Conservation (phyloP, 164 flowering plant species). For the Cinnamomum micranthum region DNA sequence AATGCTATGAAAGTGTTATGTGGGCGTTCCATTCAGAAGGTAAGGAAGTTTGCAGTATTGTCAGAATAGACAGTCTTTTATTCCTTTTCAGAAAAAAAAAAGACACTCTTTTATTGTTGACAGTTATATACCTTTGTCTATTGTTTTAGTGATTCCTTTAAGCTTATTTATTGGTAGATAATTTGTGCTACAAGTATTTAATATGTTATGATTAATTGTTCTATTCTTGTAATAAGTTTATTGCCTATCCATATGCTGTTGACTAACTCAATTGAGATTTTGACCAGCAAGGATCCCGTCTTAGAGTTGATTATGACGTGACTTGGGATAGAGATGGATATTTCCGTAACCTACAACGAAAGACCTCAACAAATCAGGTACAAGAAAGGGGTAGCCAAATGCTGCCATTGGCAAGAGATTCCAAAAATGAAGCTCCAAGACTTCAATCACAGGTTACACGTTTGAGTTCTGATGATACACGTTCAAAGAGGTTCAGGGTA, state of each 20-base stretch:
- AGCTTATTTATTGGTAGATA: not conserved
- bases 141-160: not conserved
- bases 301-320: slow-evolving; percentile 81
- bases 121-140: not conserved
- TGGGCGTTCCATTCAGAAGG: slow-evolving; percentile 93
- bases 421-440: slow-evolving; percentile 43
- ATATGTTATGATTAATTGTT: not conserved
- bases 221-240: not conserved
- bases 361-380: slow-evolving; percentile 29
- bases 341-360: slow-evolving; percentile 33
- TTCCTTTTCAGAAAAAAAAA: not conserved
- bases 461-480: slow-evolving; percentile 33
- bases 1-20: slow-evolving; percentile 67
- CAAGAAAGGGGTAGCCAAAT: slow-evolving; percentile 36
- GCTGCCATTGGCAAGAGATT: slow-evolving; percentile 21
- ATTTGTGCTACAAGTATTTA: too few relatives aligned
- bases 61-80: not conserved
- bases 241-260: not conserved
- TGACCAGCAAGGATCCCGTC: slow-evolving; percentile 80
- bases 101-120: not conserved
- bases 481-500: slow-evolving; percentile 74
- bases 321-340: slow-evolving; percentile 77
- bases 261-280: slow-evolving; percentile 11
- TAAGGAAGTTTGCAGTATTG: slow-evolving; percentile 13
- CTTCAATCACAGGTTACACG: slow-evolving; percentile 30